These are phyloP conservation scores for Neckera pumila DNA, from an alignment of 225 moss, liverwort and hornwort species.

Conservation along the genomic window DNA sequence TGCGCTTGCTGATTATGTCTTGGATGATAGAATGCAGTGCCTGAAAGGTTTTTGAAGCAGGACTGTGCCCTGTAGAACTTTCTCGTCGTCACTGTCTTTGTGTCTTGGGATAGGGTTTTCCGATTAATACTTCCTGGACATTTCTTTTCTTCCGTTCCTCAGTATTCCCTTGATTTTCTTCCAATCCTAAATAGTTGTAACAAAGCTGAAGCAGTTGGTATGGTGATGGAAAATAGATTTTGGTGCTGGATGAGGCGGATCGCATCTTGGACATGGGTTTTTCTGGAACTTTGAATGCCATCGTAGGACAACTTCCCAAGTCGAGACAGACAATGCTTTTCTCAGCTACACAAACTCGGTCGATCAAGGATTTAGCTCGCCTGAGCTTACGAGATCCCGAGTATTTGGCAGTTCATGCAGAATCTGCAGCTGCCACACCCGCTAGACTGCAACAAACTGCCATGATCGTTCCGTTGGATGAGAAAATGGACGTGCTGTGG, in stretches of 20 bases:
- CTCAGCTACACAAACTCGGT: constrained; percentile 95
- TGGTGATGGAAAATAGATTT: constrained; percentile 28
- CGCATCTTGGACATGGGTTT: constrained; percentile 98
- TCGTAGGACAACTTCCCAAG: constrained; percentile 75
- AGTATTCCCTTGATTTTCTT: background rate
- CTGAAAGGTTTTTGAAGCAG: background rate
- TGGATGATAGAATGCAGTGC: background rate
- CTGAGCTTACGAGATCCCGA: constrained; percentile 91
- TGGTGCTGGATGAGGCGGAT: constrained; percentile 99
- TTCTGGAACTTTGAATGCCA: constrained; percentile 78
- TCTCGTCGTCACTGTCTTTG: background rate
- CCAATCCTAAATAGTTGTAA: background rate
- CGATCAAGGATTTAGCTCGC: constrained; percentile 92
- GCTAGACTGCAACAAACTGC: constrained; percentile 79
- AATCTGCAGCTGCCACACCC: constrained; percentile 90
- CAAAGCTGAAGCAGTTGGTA: background rate
- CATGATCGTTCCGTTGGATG: constrained; percentile 86
- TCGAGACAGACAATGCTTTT: constrained; percentile 89
- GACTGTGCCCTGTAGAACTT: background rate
- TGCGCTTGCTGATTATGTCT: background rate
- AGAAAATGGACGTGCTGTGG: constrained; percentile 94
- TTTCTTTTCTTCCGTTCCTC: background rate
- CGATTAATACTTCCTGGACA: background rate
- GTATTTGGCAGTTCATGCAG: constrained; percentile 95
- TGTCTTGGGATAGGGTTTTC: background rate